Conservation (phyloP, 768 basidiomycete species). For the Leucocoprinus sp. region DNA sequence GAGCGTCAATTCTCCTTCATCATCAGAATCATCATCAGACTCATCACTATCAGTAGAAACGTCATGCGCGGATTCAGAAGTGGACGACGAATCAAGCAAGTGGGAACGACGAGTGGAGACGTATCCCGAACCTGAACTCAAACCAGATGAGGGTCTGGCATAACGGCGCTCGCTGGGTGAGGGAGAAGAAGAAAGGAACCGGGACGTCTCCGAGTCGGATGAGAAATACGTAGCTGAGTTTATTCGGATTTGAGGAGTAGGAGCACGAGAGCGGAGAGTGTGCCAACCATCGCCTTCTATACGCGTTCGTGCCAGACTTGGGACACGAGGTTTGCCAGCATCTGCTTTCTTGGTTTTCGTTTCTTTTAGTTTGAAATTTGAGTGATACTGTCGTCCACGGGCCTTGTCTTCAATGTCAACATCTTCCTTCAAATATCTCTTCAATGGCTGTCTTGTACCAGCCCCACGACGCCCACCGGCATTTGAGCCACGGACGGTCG, state of each 20-base stretch:
- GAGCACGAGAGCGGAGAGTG: constrained; percentile 13
- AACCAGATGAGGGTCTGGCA: not conserved
- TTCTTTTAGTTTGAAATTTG: constrained; percentile 17
- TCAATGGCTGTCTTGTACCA: constrained; percentile 11
- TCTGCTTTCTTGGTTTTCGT: constrained; percentile 12
- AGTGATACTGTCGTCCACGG: too few relatives aligned
- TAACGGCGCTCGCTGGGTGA: not conserved
- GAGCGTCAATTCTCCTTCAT: constrained; percentile 49
- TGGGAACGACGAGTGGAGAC: too few relatives aligned
- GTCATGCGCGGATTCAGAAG: not conserved
- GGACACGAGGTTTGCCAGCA: constrained; percentile 32
- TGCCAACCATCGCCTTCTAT: constrained; percentile 53
- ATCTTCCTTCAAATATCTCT: not conserved
- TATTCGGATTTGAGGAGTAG: not conserved
- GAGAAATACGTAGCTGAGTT: not conserved
- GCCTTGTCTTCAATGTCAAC: not conserved
- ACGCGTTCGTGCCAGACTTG: constrained; percentile 52
- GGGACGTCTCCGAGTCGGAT: not conserved
- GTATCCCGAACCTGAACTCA: too few relatives aligned
- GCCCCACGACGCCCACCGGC: constrained; percentile 13
- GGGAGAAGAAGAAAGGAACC: not conserved
- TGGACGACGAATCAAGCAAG: not conserved
- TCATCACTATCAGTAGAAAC: constrained; percentile 16
- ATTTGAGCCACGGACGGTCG: constrained; percentile 29
- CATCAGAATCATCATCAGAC: constrained; percentile 17